These are phyloP conservation scores for Pleurotus djamor DNA, from an alignment of 768 basidiomycete species.

Conservation along the genomic window DNA sequence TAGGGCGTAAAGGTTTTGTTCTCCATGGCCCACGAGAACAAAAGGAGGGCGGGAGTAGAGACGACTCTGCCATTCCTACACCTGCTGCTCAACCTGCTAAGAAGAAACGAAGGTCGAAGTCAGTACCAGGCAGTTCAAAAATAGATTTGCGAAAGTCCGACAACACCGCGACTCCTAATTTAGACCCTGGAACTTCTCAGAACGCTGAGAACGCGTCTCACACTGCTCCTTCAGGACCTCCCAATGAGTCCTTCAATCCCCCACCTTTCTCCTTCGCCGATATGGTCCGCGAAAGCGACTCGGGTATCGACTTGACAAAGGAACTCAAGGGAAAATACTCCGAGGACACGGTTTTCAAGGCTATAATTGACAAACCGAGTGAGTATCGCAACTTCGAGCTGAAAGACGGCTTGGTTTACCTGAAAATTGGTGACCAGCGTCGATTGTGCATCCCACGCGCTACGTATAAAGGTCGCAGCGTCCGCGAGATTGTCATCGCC, in stretches of 20 bases:
- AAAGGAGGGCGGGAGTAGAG: conserved; percentile 10
- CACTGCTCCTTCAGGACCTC: too few relatives aligned
- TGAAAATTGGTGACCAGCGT: conserved; percentile 7
- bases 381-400: conserved; percentile 13
- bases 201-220: too few relatives aligned
- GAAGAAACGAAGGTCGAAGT: too few relatives aligned
- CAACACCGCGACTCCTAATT: too few relatives aligned
- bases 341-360: conserved; percentile 18
- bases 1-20: conserved; percentile 7
- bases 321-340: conserved; percentile 10
- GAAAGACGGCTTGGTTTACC: conserved; percentile 11
- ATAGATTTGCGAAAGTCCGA: too few relatives aligned
- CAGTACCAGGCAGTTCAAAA: too few relatives aligned
- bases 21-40: conserved; percentile 5
- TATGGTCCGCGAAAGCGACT: background rate
- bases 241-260: too few relatives aligned
- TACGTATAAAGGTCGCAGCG: conserved; percentile 1
- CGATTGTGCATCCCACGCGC: conserved; percentile 16
- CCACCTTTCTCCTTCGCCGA: background rate
- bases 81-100: too few relatives aligned
- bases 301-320: conserved; percentile 9
- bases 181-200: too few relatives aligned
- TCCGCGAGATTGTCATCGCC: conserved; percentile 24
- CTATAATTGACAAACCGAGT: conserved; percentile 4
- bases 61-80: background rate